These are phyloP conservation scores for Sporothrix schenckii DNA, from an alignment of 2,329 filamentous ascomycete species.

Conservation along the genomic window DNA sequence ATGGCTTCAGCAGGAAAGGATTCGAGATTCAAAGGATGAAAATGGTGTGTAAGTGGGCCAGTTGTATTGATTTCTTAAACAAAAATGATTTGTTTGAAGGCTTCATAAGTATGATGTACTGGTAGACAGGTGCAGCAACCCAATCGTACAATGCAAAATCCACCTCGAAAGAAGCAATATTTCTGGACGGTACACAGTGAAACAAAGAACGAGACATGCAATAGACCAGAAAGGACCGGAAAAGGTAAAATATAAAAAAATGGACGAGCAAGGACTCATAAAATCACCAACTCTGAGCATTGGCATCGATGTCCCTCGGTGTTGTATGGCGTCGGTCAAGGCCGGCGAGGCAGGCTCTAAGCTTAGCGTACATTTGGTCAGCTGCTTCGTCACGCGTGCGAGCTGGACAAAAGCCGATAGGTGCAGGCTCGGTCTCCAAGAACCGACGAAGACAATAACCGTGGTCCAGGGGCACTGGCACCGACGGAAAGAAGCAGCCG, in stretches of 20 bases:
- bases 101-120: too few relatives aligned
- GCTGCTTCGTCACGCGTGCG: neutral
- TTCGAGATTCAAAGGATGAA: neutral
- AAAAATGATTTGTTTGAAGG: neutral
- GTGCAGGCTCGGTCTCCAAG: neutral
- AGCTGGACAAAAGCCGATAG: neutral
- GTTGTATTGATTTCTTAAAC: neutral
- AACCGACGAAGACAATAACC: neutral
- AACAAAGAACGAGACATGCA: too few relatives aligned
- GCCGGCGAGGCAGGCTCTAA: neutral
- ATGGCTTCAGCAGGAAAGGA: neutral
- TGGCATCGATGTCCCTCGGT: neutral
- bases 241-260: too few relatives aligned
- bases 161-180: too few relatives aligned
- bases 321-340: neutral
- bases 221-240: too few relatives aligned
- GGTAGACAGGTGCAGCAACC: too few relatives aligned
- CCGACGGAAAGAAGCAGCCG: neutral
- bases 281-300: too few relatives aligned
- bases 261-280: too few relatives aligned
- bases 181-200: too few relatives aligned
- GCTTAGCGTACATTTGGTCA: neutral
- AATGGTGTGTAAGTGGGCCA: neutral
- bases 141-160: too few relatives aligned
- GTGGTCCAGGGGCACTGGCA: neutral